Conservation (phyloP, 192 early-diverging fungal species). For the Phycomyces blakesleeanus region DNA sequence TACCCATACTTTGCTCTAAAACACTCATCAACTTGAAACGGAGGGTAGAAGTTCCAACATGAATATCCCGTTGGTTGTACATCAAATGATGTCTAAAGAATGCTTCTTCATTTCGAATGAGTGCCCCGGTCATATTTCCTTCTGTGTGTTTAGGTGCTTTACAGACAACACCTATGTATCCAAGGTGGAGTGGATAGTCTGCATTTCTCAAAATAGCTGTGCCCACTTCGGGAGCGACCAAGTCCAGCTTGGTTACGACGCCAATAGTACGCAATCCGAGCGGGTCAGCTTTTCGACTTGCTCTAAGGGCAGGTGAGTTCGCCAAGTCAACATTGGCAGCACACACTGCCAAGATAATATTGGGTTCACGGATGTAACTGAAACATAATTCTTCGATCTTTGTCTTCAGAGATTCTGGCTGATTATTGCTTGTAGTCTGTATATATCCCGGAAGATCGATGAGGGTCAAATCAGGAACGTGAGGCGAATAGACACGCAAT, state of each 20-base stretch:
- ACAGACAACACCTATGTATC: slow-evolving; percentile 93
- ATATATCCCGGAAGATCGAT: slow-evolving; percentile 84
- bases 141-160: slow-evolving; percentile 45
- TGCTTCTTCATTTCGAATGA: slow-evolving; percentile 53
- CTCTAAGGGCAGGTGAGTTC: slow-evolving; percentile 72
- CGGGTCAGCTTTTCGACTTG: slow-evolving; percentile 73
- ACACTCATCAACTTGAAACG: slow-evolving; percentile 83
- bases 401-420: slow-evolving; percentile 71
- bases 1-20: slow-evolving; percentile 87
- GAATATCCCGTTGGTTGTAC: slow-evolving; percentile 59
- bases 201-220: slow-evolving; percentile 76
- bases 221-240: slow-evolving; percentile 73
- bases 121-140: slow-evolving; percentile 47
- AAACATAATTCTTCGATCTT: slow-evolving; percentile 80
- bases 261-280: slow-evolving; percentile 77
- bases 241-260: slow-evolving; percentile 80
- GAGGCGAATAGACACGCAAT: slow-evolving; percentile 75
- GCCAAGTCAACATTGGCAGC: slow-evolving; percentile 81
- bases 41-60: slow-evolving; percentile 83
- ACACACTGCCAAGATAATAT: slow-evolving; percentile 78
- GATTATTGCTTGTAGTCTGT: slow-evolving; percentile 73
- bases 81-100: slow-evolving; percentile 52
- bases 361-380: slow-evolving; percentile 71
- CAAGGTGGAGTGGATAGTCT: slow-evolving; percentile 87
- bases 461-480: slow-evolving; percentile 76